Base-by-base conservation (phyloP, 306 rosid genomes). In the Ceratonia siliqua region DNA sequence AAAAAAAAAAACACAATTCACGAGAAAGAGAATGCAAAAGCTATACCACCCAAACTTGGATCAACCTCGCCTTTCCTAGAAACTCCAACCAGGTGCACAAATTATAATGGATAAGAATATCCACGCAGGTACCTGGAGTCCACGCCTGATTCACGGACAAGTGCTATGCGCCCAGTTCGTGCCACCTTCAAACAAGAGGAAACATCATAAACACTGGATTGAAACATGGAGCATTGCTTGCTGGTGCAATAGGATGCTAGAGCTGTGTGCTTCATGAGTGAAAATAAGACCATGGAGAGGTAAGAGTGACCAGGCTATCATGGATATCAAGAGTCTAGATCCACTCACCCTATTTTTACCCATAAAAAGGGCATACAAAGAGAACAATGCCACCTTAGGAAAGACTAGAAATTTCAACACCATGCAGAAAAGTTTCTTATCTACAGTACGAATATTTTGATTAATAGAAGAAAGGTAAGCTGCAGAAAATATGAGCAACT, bases 71-170 rank as follows among this genome's bases (percentile, higher is more conserved):
- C n/a, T 52, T 2, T n/a, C 63, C 15, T 30, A 9, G 21, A 45
- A 45, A 46, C 62, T 24, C 61, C 55, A 48, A 25, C 78, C 36
- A 32, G 33, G 38, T 52, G 36, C 56, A 52, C 39, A 45, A 43
- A 79, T 76, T 77, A 92, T 17, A 85, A 20, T 10, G 93, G 97
- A 59, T 85, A 74, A 8, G 97, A 82, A 80, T 89, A 92, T 72
- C 97, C 97, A 35, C 97, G 93, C 63, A 92, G 84, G 78, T 92
- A 70, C 41, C 48, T 88, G 50, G 96, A 89, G 69, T 89, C 97
- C 75, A 92, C 97, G 35, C 97, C 96, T 9, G 92, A 92, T 62
- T 88, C 93, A 0, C 97, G 96, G 63, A 85, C 54, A 15, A 92
- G 80, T 12, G 93, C 96, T 73, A 89, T 74, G 49, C 96, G 87